These are phyloP conservation scores for Alternaria sp. DNA, from an alignment of 2,329 filamentous ascomycete species.

Conservation along the genomic window DNA sequence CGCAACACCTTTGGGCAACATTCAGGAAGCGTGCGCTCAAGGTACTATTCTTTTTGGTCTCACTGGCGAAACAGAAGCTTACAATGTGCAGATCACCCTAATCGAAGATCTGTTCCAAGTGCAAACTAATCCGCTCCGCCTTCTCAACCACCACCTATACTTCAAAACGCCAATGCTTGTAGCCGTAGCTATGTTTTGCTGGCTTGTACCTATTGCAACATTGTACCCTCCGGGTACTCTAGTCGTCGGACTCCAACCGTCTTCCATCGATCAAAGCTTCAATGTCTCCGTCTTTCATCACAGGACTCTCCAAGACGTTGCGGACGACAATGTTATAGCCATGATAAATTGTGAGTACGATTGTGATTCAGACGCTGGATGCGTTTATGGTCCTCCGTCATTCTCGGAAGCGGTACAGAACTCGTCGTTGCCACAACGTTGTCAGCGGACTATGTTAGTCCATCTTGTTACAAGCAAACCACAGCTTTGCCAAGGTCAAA, in stretches of 20 bases:
- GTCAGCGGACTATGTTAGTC: too few relatives aligned
- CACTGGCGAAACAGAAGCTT: accelerated
- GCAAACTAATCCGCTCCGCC: background rate
- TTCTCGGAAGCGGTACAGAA: too few relatives aligned
- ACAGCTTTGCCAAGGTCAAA: too few relatives aligned
- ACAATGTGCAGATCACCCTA: background rate
- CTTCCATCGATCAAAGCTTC: background rate
- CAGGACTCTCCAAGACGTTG: background rate
- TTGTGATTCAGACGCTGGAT: too few relatives aligned
- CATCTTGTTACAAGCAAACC: too few relatives aligned
- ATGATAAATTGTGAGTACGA: accelerated
- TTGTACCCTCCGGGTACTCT: background rate
- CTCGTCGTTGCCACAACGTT: too few relatives aligned
- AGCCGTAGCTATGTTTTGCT: background rate
- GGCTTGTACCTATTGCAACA: background rate
- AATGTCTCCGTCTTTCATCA: background rate
- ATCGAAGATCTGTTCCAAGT: background rate
- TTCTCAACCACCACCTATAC: background rate
- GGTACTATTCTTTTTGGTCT: background rate
- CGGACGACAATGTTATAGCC: background rate
- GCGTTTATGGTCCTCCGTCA: too few relatives aligned
- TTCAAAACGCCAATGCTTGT: background rate
- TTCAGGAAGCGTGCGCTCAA: background rate
- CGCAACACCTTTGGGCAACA: background rate
- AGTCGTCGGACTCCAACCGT: background rate